Evolutionary conservation across 1,139 yeast species (phyloP).

Genomic region (Geotrichum cucujoidarum): DNA sequence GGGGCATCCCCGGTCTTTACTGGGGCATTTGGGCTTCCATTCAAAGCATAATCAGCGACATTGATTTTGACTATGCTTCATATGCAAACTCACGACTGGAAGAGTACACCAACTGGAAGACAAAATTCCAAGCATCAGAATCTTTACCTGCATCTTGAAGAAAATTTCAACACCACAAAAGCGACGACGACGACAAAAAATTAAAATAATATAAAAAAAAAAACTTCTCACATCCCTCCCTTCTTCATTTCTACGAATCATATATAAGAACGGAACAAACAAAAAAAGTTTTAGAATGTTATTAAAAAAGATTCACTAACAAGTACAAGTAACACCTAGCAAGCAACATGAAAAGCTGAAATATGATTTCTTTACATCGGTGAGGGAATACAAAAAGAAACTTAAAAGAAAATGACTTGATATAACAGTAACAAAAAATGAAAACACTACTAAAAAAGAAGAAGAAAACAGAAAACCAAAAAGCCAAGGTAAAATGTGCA

Average conservation of each 20-base stretch:
- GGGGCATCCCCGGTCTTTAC: conserved; percentile 78
- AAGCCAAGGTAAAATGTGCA: no score
- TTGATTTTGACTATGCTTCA: conserved; percentile 65
- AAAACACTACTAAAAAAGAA: background rate
- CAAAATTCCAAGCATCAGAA: conserved; percentile 2
- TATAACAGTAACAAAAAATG: conserved; percentile 9
- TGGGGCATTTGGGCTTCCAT: conserved; percentile 87
- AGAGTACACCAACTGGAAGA: conserved; percentile 74
- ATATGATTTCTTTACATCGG: no score
- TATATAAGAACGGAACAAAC: no score
- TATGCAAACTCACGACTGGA: conserved; percentile 57
- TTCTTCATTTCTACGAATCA: no score
- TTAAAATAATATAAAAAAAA: no score
- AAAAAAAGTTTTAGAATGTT: no score
- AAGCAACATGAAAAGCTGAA: no score
- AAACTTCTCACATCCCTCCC: no score
- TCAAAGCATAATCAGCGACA: conserved; percentile 63
- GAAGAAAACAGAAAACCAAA: background rate
- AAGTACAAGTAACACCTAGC: no score
- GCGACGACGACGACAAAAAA: background rate
- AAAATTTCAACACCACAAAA: background rate
- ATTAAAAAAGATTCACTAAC: no score
- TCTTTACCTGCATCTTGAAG: conserved; percentile 1
- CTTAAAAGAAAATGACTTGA: no score
- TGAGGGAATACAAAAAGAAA: no score